phyloP scores from a whole-genome alignment of 306 rosid species.

The Cercis canadensis region DNA sequence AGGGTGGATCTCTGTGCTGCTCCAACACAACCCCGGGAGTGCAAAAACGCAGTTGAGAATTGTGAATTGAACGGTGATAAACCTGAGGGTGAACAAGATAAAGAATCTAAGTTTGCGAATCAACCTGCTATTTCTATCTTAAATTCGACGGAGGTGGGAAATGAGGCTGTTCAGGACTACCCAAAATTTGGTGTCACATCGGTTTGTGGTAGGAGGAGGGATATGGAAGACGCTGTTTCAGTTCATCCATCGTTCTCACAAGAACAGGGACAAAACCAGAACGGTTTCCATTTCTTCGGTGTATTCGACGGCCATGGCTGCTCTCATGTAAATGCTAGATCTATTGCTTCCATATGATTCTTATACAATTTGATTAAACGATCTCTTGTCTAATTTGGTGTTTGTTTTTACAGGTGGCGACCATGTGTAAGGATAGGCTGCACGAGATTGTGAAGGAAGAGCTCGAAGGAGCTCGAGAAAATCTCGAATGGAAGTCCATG shows the following conservation, averaged over 20 bases:
- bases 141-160: not conserved
- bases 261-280: not conserved
- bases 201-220: slow-evolving; percentile 88
- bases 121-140: not conserved
- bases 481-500: slow-evolving; percentile 14
- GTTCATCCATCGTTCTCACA: slow-evolving; percentile 46
- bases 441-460: slow-evolving; percentile 46
- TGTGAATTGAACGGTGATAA: not conserved
- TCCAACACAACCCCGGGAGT: not conserved
- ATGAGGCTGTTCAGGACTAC: slow-evolving; percentile 5
- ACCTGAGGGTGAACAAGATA: not conserved
- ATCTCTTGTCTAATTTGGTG: slow-evolving; percentile 5
- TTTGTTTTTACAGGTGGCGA: slow-evolving; percentile 38
- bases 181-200: slow-evolving; percentile 73
- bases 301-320: slow-evolving; percentile 99
- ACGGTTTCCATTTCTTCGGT: slow-evolving; percentile 62
- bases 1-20: slow-evolving; percentile 32
- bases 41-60: slow-evolving; percentile 34
- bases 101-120: not conserved
- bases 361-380: not conserved
- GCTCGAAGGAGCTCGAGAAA: not conserved
- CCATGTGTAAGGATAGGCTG: slow-evolving; percentile 45
- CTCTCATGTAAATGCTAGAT: slow-evolving; percentile 71
- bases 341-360: not conserved
- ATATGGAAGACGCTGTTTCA: slow-evolving; percentile 90